Evolutionary conservation across 495 filamentous ascomycete genomes (phyloP), one percentile per base, ranked within the genome.

Genomic region (Pyronema omphalodes): DNA sequence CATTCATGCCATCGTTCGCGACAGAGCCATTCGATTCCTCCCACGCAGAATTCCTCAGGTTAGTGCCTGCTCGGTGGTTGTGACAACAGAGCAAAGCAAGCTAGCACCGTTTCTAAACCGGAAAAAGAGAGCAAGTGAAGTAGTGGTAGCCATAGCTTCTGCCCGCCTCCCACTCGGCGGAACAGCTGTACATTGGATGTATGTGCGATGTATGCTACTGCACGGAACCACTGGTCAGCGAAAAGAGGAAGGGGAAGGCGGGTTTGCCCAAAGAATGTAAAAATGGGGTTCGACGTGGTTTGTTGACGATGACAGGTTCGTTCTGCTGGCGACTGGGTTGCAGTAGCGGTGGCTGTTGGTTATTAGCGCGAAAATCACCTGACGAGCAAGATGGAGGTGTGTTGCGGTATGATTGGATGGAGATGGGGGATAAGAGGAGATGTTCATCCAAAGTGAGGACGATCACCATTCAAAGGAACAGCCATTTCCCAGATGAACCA

Each of bases 31-130:
- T 47, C 44, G 44, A 47, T 15, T 47, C n/a, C 23, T 47, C 14
- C 44, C 44, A 47, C 44, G 44, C 9, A 15, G 39, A 41, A 41
- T 41, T 7, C 39, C 39, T 47, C n/a, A 15, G 44, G 44, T 9
- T 15, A 47, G 12, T 47, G 44, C 12, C 18, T 14, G 14, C 44
- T 29, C 23, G 23, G 23, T 29, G 9, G 23, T 47, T 9, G 9
- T 47, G 44, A 15, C 44, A 23, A 47, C 44, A 19, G 12, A 47
- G 44, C 39, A 41, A 41, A 41, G 39, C 44, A 47, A 47, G 44
- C 18, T 47, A 47, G 44, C 23, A n/a, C 23, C 44, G 3, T 47
- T 14, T 47, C 44, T 19, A 47, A 47, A 47, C 44, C 44, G 44
- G 44, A 15, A 47, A 47, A 15, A 19, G 23, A 29, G 23, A 29